phyloP scores from a whole-genome alignment of 2,329 filamentous ascomycete species.

The Ophiocordyceps camponoti-rufipedis region DNA sequence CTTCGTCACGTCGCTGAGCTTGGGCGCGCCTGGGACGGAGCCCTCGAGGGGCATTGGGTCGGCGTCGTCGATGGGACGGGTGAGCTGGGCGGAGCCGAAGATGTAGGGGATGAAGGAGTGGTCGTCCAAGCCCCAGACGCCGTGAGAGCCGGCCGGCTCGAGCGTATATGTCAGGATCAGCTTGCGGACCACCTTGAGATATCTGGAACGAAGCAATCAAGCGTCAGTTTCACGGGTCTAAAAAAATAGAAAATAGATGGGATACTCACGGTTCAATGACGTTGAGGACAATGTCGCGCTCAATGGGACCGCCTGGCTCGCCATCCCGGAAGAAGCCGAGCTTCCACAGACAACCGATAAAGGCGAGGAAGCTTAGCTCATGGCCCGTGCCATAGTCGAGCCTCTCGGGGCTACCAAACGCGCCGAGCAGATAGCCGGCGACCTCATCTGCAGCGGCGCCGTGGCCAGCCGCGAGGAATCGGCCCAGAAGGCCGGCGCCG shows the following conservation, averaged over 20 bases:
- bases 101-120: constrained; percentile 91
- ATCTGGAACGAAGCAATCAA: constrained; percentile 27
- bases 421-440: constrained; percentile 60
- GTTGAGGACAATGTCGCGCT: constrained; percentile 65
- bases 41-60: constrained; percentile 58
- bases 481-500: constrained; percentile 10
- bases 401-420: constrained; percentile 74
- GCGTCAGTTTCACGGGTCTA: background rate
- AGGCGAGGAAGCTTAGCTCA: constrained; percentile 86
- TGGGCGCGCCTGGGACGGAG: constrained; percentile 52
- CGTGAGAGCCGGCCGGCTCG: constrained; percentile 89
- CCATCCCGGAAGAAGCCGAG: constrained; percentile 57
- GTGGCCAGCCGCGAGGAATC: constrained; percentile 12
- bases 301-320: constrained; percentile 32
- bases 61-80: constrained; percentile 48
- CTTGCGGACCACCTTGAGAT: constrained; percentile 60
- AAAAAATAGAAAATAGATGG: background rate
- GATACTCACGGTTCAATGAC: constrained; percentile 55
- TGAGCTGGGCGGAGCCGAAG: constrained; percentile 81
- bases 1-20: constrained; percentile 52
- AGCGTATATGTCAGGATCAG: constrained; percentile 84
- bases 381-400: constrained; percentile 95
- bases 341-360: constrained; percentile 82
- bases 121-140: constrained; percentile 97
- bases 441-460: constrained; percentile 47